Base-by-base conservation (phyloP, 805 yeast genomes). In the Candida ascalaphidarum region DNA sequence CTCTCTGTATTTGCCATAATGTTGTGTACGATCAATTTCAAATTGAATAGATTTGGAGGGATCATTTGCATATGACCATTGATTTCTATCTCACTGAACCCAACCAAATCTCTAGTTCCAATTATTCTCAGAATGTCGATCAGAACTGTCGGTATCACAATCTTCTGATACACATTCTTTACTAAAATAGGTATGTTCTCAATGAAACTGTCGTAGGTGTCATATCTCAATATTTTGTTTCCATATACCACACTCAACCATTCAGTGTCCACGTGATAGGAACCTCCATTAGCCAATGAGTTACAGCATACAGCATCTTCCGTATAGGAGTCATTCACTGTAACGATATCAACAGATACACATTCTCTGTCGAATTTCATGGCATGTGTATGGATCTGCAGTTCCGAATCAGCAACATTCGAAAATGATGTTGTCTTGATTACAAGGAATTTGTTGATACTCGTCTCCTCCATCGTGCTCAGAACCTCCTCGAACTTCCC, bases 91-190 rank as follows among this genome's bases (percentile, higher is more conserved):
- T 39, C 37, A 17, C 29, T 25, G 17, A 48, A 37, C 2, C 31
- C 27, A 4, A 44, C 45, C 19, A 38, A 25, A 11, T 38, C 35
- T 17, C 39, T 32, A 11, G 37, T 31, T 3, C 36, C 35, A 11
- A 13, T 16, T n/a, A 30, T 26, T 22, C 30, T 32, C 16, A 34
- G 29, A 6, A 52, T 17, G 23, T 45, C 44, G 4, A 52, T 28
- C 5, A 43, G 23, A 3, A 52, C 30, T 9, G 30, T 37, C 3
- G 58, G 54, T 19, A 48, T 33, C 22, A 46, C 43, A n/a, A 42
- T 39, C 14, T 39, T 26, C 14, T 47, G 50, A 15, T 36, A 36
- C 14, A 31, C 27, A 10, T 34, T 24, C 3, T 27, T 21, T 9
- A 44, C 29, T 17, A 44, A 26, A 11, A 19, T 24, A 5, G 30